These are phyloP conservation scores for Salix exigua DNA, from an alignment of 345 rosid genomes.

Conservation along the genomic window DNA sequence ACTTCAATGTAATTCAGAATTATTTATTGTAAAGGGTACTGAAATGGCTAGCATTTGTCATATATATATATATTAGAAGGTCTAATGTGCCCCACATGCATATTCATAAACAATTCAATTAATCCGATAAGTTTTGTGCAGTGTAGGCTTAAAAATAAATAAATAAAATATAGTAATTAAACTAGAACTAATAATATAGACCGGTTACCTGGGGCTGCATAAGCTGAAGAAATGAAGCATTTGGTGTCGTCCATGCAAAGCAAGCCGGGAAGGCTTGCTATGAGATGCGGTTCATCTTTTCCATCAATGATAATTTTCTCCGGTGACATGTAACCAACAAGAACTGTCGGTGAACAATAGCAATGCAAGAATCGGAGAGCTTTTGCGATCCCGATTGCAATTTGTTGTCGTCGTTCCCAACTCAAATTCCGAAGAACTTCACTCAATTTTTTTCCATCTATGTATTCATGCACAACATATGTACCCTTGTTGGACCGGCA, in stretches of 20 bases:
- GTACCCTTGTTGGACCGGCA: constrained; percentile 50
- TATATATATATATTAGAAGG: background rate
- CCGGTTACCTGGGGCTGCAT: constrained; percentile 61
- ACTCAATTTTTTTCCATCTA: constrained; percentile 50
- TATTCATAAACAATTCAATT: constrained; percentile 6
- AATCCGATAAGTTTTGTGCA: background rate
- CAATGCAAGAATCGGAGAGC: constrained; percentile 62
- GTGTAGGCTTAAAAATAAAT: background rate
- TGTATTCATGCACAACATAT: constrained; percentile 49
- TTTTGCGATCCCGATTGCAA: constrained; percentile 57
- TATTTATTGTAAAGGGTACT: background rate
- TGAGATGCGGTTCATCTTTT: constrained; percentile 48
- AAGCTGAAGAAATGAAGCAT: constrained; percentile 38
- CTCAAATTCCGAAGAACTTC: constrained; percentile 41
- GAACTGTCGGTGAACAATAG: constrained; percentile 27
- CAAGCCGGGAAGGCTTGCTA: constrained; percentile 33
- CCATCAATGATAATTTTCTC: constrained; percentile 49
- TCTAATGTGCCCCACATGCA: constrained; percentile 6
- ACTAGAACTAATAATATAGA: background rate
- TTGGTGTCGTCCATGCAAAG: constrained; percentile 27
- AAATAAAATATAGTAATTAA: background rate
- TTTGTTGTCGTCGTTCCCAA: constrained; percentile 59
- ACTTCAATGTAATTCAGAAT: background rate
- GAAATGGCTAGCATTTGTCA: background rate
- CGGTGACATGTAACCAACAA: constrained; percentile 50